Evolutionary conservation across 495 filamentous ascomycete genomes (phyloP).

Genomic region (Penicillium simplicissimum): DNA sequence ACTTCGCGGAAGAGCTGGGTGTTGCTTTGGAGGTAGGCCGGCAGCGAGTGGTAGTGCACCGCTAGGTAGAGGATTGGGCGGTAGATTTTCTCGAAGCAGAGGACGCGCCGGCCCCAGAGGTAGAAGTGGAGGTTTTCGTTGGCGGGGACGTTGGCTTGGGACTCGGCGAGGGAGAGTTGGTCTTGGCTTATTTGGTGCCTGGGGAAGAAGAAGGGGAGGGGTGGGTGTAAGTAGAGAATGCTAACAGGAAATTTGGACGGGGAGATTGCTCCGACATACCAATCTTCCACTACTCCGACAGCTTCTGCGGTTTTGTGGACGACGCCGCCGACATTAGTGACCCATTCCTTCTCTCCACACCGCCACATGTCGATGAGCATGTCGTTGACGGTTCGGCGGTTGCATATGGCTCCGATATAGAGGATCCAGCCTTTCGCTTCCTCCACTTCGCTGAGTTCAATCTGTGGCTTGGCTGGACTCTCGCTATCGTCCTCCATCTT

Average conservation of each 20-base stretch:
- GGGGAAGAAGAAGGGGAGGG: neutral
- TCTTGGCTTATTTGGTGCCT: conserved; percentile 20
- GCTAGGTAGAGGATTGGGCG: conserved; percentile 32
- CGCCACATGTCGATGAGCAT: conserved; percentile 31
- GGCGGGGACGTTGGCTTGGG: conserved; percentile 1
- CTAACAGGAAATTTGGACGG: neutral
- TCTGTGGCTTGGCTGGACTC: neutral
- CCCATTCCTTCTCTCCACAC: conserved; percentile 24
- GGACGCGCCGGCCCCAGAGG: conserved; percentile 19
- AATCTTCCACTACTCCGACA: conserved; percentile 20
- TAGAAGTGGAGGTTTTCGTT: conserved; percentile 25
- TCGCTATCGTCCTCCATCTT: conserved; percentile 17
- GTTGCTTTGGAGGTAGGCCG: conserved; percentile 18
- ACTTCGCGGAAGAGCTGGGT: conserved; percentile 13
- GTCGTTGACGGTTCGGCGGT: conserved; percentile 31
- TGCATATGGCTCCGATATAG: conserved; percentile 30
- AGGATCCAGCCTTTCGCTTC: conserved; percentile 31
- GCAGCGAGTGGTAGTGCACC: conserved; percentile 23
- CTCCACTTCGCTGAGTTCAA: conserved; percentile 16
- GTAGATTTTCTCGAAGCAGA: conserved; percentile 27
- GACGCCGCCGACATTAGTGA: conserved; percentile 18
- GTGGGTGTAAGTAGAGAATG: neutral
- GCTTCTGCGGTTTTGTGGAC: conserved; percentile 19
- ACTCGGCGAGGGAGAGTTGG: conserved; percentile 10
- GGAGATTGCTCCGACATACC: conserved; percentile 12